These are phyloP conservation scores for Mucor velutinosus DNA, from an alignment of 371 early-diverging fungal species.

Conservation along the genomic window DNA sequence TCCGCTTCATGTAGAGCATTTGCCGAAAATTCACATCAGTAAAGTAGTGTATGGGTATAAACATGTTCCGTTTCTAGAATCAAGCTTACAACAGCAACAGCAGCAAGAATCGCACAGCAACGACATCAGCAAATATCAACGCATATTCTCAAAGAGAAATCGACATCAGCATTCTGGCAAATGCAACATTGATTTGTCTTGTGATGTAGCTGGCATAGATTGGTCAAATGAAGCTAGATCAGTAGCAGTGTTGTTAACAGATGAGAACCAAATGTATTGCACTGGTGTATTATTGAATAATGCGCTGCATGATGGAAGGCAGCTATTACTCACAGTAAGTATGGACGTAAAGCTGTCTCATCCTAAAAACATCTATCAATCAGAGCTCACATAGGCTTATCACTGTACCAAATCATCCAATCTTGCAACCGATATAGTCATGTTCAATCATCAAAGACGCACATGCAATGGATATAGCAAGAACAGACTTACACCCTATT, in stretches of 20 bases:
- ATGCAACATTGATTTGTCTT: constrained; percentile 54
- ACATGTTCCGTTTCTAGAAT: constrained; percentile 15
- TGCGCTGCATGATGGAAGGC: constrained; percentile 48
- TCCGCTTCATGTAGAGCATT: constrained; percentile 4
- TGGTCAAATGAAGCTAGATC: constrained; percentile 45
- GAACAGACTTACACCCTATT: constrained; percentile 11
- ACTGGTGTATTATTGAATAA: constrained; percentile 55
- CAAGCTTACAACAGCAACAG: not conserved
- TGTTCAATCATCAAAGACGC: constrained; percentile 51
- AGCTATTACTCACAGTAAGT: constrained; percentile 52
- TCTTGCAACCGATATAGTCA: constrained; percentile 42
- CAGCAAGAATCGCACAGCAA: not conserved
- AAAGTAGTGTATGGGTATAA: constrained; percentile 50
- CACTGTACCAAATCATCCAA: constrained; percentile 44
- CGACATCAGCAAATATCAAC: not conserved
- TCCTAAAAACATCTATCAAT: not conserved
- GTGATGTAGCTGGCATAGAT: constrained; percentile 25
- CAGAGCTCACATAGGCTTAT: constrained; percentile 30
- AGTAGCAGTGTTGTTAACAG: constrained; percentile 51
- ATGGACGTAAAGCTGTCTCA: not conserved
- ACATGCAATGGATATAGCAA: constrained; percentile 29
- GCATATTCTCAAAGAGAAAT: not conserved
- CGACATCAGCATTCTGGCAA: constrained; percentile 34
- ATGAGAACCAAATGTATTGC: constrained; percentile 53
- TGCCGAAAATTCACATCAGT: constrained; percentile 33